These are phyloP conservation scores for Vitis vinifera DNA, from an alignment of 164 flowering plant species.

Conservation along the genomic window DNA sequence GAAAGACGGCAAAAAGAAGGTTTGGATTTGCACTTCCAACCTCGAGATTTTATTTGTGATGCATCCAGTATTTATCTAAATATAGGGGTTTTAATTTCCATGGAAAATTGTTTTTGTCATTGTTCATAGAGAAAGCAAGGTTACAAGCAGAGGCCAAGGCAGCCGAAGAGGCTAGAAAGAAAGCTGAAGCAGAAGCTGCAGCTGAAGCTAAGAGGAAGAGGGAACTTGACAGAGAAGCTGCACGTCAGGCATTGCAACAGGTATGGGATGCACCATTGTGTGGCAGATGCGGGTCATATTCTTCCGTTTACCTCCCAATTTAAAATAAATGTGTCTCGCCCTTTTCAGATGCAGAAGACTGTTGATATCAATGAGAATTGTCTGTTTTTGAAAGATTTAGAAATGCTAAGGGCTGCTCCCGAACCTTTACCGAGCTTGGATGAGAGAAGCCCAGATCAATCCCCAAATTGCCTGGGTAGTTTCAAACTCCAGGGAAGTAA, in stretches of 20 bases:
- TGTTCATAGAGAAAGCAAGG: constrained; percentile 66
- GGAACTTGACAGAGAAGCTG: constrained; percentile 91
- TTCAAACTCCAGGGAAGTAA: constrained; percentile 50
- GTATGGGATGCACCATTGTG: constrained; percentile 28
- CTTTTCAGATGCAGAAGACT: constrained; percentile 66
- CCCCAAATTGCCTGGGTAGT: constrained; percentile 43
- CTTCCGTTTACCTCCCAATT: not conserved
- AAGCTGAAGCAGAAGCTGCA: constrained; percentile 73
- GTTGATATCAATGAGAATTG: constrained; percentile 61
- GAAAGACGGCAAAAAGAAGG: constrained; percentile 81
- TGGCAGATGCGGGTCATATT: not conserved
- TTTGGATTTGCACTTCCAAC: constrained; percentile 16
- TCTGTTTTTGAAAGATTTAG: constrained; percentile 58
- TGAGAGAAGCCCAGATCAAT: constrained; percentile 36
- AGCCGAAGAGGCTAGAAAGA: constrained; percentile 81
- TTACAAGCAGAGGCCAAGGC: constrained; percentile 90
- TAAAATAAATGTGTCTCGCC: not conserved
- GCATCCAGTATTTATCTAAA: not conserved
- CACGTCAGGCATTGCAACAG: constrained; percentile 77
- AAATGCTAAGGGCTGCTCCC: constrained; percentile 42
- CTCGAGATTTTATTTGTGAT: not conserved
- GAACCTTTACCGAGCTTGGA: constrained; percentile 28
- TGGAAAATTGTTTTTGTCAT: not conserved
- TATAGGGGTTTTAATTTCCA: not conserved
- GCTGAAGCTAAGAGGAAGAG: constrained; percentile 73